phyloP scores from a whole-genome alignment of 2,329 filamentous ascomycete genomes.

The Aureobasidium leucospermi region DNA sequence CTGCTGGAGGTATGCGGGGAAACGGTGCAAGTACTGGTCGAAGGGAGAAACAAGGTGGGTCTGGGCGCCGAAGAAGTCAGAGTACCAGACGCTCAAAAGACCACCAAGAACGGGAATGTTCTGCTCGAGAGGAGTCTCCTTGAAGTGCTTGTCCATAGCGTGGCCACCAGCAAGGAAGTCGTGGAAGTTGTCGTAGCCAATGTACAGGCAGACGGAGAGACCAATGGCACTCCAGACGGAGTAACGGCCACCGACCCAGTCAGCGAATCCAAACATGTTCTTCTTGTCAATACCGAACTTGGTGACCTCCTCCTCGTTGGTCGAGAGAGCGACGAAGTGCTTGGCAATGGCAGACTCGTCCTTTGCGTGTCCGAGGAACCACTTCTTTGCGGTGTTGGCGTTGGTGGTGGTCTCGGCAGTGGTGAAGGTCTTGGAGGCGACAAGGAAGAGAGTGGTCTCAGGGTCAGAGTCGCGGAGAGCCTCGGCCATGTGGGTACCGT shows the following conservation, averaged over 20 bases:
- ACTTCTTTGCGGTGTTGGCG: constrained; percentile 91
- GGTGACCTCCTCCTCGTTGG: constrained; percentile 88
- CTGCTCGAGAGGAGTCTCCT: constrained; percentile 77
- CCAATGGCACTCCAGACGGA: constrained; percentile 99
- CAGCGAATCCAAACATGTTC: constrained; percentile 99
- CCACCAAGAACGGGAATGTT: constrained; percentile 93
- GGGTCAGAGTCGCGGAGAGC: constrained; percentile 82
- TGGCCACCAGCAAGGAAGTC: constrained; percentile 91
- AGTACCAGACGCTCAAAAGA: constrained; percentile 96
- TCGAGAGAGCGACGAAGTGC: constrained; percentile 97
- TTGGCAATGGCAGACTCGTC: constrained; percentile 74
- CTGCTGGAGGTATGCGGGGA: constrained; percentile 98
- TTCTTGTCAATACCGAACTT: constrained; percentile 98
- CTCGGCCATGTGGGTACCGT: constrained; percentile 95
- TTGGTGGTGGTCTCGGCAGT: constrained; percentile 97
- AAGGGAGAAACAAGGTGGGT: constrained; percentile 96
- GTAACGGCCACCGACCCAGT: constrained; percentile 97
- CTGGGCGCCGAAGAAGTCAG: constrained; percentile 96
- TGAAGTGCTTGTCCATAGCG: constrained; percentile 98
- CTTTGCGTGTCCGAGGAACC: constrained; percentile 86
- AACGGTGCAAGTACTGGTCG: constrained; percentile 97
- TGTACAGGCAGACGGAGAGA: constrained; percentile 85
- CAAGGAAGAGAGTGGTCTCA: constrained; percentile 96
- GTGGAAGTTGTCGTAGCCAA: constrained; percentile 96
- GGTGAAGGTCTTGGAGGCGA: constrained; percentile 99